Conservation (phyloP, 352 stramenopile genomes). For the Phytophthora megakarya region DNA sequence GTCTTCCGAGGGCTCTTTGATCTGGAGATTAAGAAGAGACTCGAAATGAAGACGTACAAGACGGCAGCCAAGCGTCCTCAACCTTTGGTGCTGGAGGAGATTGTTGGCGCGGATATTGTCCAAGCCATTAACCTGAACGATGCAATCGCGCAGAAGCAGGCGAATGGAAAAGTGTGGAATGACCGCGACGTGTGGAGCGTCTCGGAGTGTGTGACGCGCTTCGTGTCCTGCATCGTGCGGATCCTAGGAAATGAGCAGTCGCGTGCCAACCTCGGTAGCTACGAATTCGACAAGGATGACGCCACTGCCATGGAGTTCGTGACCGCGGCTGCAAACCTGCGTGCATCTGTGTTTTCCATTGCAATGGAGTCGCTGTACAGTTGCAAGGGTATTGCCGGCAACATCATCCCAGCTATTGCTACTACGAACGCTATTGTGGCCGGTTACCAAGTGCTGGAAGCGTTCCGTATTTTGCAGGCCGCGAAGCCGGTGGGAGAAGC, state of each 20-base stretch:
- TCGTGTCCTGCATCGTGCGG: slow-evolving; percentile 72
- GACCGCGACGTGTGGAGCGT: slow-evolving; percentile 89
- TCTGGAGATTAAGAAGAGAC: slow-evolving; percentile 96
- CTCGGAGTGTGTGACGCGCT: slow-evolving; percentile 87
- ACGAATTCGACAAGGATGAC: slow-evolving; percentile 99
- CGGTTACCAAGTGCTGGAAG: slow-evolving; percentile 91
- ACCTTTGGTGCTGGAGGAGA: slow-evolving; percentile 70
- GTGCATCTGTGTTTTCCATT: slow-evolving; percentile 87
- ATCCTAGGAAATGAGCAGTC: slow-evolving; percentile 63
- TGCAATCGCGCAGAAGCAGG: slow-evolving; percentile 24
- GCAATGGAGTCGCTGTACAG: slow-evolving; percentile 84
- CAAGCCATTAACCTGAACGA: slow-evolving; percentile 43
- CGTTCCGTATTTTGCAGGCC: slow-evolving; percentile 81
- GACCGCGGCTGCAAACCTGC: slow-evolving; percentile 96
- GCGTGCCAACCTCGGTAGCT: slow-evolving; percentile 69
- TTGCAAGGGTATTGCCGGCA: slow-evolving; percentile 99
- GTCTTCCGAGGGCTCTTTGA: slow-evolving; percentile 93
- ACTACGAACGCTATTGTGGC: slow-evolving; percentile 99
- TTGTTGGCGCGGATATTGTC: slow-evolving; percentile 50
- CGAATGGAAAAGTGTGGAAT: slow-evolving; percentile 63
- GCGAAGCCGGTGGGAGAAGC: slow-evolving; percentile 62
- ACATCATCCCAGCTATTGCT: slow-evolving; percentile 99
- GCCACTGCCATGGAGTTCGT: slow-evolving; percentile 97
- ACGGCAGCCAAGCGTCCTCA: slow-evolving; percentile 90
- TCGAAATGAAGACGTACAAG: slow-evolving; percentile 97